Conservation (phyloP, 805 yeast genomes). For the Lipomyces sp. region DNA sequence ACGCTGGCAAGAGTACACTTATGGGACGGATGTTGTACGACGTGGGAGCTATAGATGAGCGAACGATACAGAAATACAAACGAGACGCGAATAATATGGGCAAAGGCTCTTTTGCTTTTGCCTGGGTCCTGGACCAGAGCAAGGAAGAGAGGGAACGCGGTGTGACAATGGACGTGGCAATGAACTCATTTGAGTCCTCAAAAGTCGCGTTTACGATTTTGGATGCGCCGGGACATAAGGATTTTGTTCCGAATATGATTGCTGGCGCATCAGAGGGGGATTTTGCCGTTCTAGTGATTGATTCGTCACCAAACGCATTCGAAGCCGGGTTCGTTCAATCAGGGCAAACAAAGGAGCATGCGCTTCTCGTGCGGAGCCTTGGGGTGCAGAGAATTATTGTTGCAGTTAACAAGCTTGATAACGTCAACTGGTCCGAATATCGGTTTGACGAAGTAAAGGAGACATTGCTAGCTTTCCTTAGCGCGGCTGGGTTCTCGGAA, state of each 20-base stretch:
- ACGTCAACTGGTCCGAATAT: slow-evolving; percentile 58
- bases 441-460: slow-evolving; percentile 58
- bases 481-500: slow-evolving; percentile 57
- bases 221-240: slow-evolving; percentile 86
- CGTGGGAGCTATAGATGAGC: slow-evolving; percentile 66
- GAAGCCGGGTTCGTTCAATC: slow-evolving; percentile 68
- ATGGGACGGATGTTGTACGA: slow-evolving; percentile 76
- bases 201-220: slow-evolving; percentile 65
- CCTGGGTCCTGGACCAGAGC: slow-evolving; percentile 86
- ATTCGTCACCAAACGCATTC: slow-evolving; percentile 66
- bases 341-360: slow-evolving; percentile 82
- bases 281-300: slow-evolving; percentile 72
- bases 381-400: slow-evolving; percentile 68
- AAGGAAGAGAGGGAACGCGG: slow-evolving; percentile 75
- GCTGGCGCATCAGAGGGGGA: slow-evolving; percentile 66
- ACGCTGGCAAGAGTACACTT: slow-evolving; percentile 81
- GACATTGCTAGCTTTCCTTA: slow-evolving; percentile 57
- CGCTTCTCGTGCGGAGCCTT: slow-evolving; percentile 65
- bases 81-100: slow-evolving; percentile 71
- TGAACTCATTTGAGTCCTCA: slow-evolving; percentile 65
- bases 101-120: slow-evolving; percentile 78
- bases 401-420: slow-evolving; percentile 74
- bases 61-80: slow-evolving; percentile 63
- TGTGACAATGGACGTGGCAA: slow-evolving; percentile 77
- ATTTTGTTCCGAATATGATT: slow-evolving; percentile 84